These are phyloP conservation scores for Termitomyces eurrhizus DNA, from an alignment of 768 basidiomycete genomes.

Conservation along the genomic window DNA sequence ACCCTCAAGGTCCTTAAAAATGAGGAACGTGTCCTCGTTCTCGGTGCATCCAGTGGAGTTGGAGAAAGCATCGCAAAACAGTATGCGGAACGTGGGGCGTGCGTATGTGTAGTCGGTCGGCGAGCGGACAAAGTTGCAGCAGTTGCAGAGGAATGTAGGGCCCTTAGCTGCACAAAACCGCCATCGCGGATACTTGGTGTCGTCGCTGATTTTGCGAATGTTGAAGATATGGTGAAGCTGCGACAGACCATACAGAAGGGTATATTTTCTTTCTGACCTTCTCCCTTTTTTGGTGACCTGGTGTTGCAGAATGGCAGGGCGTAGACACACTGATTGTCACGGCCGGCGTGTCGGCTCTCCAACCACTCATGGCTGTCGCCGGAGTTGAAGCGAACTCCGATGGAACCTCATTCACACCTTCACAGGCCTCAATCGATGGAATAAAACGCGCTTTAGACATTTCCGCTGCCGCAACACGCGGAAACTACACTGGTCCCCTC, in stretches of 20 bases:
- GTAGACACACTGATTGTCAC: slow-evolving; percentile 79
- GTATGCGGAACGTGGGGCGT: slow-evolving; percentile 75
- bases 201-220: slow-evolving; percentile 59
- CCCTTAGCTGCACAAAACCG: slow-evolving; percentile 15
- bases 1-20: slow-evolving; percentile 9
- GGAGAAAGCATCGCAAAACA: slow-evolving; percentile 65
- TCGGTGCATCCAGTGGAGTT: slow-evolving; percentile 85
- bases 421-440: slow-evolving; percentile 46
- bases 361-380: slow-evolving; percentile 69
- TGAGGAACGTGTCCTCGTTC: slow-evolving; percentile 70
- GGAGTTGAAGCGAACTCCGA: slow-evolving; percentile 40
- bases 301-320: slow-evolving; percentile 67
- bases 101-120: slow-evolving; percentile 71
- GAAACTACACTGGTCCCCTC: slow-evolving; percentile 71
- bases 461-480: slow-evolving; percentile 49
- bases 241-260: slow-evolving; percentile 51
- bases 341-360: slow-evolving; percentile 82
- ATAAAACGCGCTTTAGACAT: slow-evolving; percentile 56
- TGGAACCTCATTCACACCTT: slow-evolving; percentile 25
- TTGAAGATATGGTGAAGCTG: slow-evolving; percentile 63
- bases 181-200: slow-evolving; percentile 40
- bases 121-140: slow-evolving; percentile 48
- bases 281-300: slow-evolving; percentile 1
- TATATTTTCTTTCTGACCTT: slow-evolving; percentile 24
- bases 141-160: slow-evolving; percentile 58